Base-by-base conservation (phyloP, 2,329 filamentous ascomycete species). In the Xylaria hypoxylon region DNA sequence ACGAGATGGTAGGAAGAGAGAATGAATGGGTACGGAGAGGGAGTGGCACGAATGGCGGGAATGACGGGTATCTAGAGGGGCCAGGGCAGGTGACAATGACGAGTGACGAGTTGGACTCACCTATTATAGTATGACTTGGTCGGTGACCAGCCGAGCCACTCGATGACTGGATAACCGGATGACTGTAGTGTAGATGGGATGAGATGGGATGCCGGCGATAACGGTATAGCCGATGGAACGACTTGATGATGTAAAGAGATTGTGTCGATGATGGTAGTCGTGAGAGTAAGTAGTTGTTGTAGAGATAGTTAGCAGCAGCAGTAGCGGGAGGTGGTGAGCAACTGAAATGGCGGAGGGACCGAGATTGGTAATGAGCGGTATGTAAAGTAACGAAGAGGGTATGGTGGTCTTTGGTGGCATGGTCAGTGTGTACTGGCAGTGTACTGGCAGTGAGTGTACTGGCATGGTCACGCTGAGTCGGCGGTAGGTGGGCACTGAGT, bases 291-390 rank as follows among this genome's bases (percentile, higher is more conserved):
- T 48, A 26, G 33, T 38, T n/a, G 15, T 35, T 24, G 55, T 60
- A 19, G 48, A 26, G n/a, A 24, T 48, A 26, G 19, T 48, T 28
- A 11, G n/a, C 19, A 22, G 55, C 53, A 26, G 47, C 33, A 28
- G 35, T 42, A 22, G 31, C 22, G 26, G 22, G 45, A 15, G 52
- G 5, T n/a, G 19, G 31, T 17, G 44, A 50, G 50, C 26, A 57
- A 48, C 48, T 48, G 48, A 55, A 50, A 35, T 17, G 40, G 50
- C 17, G 15, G 53, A 31, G 26, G 7, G 51, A 26, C 47, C n/a
- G 28, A 59, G 64, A 67, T 67, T 67, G 60, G 64, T 67, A 64
- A 67, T 67, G 59, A 42, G 64, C 64, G 64, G 64, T 67, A 63
- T 59, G 60, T 40, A 31, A n/a, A 38, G 13, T 38, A 24, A 26